Conservation (phyloP, 257 asterid genomes). For the Nemophila menziesii region DNA sequence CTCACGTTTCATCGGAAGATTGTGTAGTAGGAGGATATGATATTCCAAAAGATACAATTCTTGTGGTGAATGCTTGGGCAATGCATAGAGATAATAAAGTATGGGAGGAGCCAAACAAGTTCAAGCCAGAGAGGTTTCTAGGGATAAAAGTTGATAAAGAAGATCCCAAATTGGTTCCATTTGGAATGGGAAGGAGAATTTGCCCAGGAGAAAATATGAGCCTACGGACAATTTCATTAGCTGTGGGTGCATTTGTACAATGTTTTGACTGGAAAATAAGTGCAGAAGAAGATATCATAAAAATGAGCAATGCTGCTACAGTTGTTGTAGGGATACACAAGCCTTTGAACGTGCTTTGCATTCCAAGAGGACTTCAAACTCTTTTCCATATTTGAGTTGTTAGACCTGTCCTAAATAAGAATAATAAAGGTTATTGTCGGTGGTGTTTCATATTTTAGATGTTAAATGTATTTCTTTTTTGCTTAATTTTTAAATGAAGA, state of each 20-base stretch:
- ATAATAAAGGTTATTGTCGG: no score
- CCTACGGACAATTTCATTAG: background rate
- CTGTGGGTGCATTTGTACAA: conserved; percentile 3
- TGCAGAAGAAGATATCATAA: conserved; percentile 1
- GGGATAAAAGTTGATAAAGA: background rate
- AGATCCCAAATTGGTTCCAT: background rate
- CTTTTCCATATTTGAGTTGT: no score
- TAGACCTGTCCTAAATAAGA: no score
- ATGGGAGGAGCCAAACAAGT: conserved; percentile 1
- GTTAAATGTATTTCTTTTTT: no score
- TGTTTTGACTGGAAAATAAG: conserved; percentile 12
- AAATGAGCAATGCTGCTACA: conserved; percentile 9
- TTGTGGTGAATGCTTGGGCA: background rate
- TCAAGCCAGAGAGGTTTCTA: conserved; percentile 4
- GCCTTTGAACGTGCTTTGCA: conserved; percentile 9
- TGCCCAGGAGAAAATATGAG: conserved; percentile 9
- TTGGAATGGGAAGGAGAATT: conserved; percentile 11
- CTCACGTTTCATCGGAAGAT: conserved; percentile 5
- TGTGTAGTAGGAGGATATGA: conserved; percentile 3
- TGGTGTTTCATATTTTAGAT: no score
- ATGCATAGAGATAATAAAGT: background rate
- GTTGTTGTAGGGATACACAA: background rate
- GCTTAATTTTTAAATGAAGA: no score
- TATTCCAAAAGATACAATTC: background rate
- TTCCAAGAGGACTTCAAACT: no score